phyloP scores from a whole-genome alignment of 345 rosid species.

The Corchorus capsularis region DNA sequence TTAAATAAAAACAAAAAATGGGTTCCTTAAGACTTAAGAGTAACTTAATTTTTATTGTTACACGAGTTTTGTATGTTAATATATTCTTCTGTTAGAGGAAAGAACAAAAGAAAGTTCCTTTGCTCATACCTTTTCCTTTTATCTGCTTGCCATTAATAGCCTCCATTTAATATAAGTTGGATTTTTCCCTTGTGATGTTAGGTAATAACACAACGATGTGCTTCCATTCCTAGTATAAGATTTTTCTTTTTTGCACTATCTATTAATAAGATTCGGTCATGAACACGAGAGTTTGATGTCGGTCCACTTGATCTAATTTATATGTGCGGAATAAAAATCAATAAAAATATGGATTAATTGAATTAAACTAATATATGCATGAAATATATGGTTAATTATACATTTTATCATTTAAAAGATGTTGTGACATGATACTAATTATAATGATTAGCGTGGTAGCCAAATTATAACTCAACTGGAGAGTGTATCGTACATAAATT shows the following conservation, averaged over 20 bases:
- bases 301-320: too few relatives aligned
- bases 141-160: not conserved
- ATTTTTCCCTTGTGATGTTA: not conserved
- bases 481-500: too few relatives aligned
- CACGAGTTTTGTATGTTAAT: not conserved
- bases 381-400: too few relatives aligned
- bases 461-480: too few relatives aligned
- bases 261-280: too few relatives aligned
- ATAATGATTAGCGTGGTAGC: too few relatives aligned
- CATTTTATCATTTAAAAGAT: too few relatives aligned
- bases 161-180: not conserved
- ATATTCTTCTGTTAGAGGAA: not conserved
- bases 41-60: not conserved
- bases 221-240: not conserved
- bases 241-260: not conserved
- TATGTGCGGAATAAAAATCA: not conserved
- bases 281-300: too few relatives aligned
- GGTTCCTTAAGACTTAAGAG: not conserved
- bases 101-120: not conserved
- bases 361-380: too few relatives aligned
- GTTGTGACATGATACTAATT: too few relatives aligned
- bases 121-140: not conserved
- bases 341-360: not conserved
- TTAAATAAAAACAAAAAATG: too few relatives aligned
- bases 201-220: not conserved